Percentiles rank a stretch among this genome's conserved stretches.
These are phyloP conservation scores for Dryadomyces quercivorus DNA, from an alignment of 2,329 filamentous ascomycete genomes.

Conservation along the genomic window DNA sequence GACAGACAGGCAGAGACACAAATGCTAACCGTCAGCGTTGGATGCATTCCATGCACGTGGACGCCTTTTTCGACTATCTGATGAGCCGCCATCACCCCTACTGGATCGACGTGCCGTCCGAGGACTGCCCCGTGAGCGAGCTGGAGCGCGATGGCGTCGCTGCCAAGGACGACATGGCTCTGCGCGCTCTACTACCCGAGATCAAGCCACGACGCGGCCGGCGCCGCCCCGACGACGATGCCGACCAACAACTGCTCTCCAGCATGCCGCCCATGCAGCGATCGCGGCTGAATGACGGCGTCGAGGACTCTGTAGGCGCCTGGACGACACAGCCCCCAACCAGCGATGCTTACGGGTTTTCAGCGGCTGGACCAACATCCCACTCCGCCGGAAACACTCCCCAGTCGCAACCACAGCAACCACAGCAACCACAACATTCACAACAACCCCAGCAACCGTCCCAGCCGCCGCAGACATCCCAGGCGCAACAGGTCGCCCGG, in stretches of 20 bases:
- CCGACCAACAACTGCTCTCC: conserved; percentile 21
- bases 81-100: conserved; percentile 68
- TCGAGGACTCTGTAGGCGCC: conserved; percentile 25
- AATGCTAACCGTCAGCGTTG: conserved; percentile 47
- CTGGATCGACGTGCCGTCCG: conserved; percentile 61
- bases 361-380: too few species aligned
- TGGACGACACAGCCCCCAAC: not conserved
- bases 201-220: conserved; percentile 50
- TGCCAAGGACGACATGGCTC: conserved; percentile 76
- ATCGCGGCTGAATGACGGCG: conserved; percentile 33
- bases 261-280: conserved; percentile 42
- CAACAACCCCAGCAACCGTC: not conserved
- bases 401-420: conserved; percentile 15
- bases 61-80: conserved; percentile 88
- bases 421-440: not conserved
- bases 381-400: conserved; percentile 10
- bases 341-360: too few species aligned
- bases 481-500: not conserved
- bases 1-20: not conserved
- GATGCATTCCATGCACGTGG: conserved; percentile 94
- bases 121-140: conserved; percentile 48
- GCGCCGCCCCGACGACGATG: conserved; percentile 50
- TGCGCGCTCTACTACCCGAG: conserved; percentile 72
- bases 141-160: conserved; percentile 68
- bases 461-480: not conserved